Evolutionary conservation across 1,284 basidiomycete species (phyloP).

Genomic region (Xerocomus amazonicus): DNA sequence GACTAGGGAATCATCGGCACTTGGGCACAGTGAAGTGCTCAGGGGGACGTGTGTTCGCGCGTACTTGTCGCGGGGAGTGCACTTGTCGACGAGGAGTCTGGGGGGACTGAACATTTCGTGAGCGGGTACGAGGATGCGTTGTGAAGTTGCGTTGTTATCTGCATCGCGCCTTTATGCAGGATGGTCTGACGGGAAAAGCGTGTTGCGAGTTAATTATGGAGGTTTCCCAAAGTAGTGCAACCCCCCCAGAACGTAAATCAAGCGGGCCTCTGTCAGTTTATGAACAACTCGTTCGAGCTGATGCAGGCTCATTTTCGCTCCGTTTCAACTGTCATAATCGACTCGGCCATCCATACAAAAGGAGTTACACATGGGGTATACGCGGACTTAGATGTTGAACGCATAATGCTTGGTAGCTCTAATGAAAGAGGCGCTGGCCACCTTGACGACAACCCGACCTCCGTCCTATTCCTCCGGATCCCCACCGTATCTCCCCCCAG

Average conservation of each 20-base stretch:
- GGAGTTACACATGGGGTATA: conserved; percentile 19
- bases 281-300: conserved; percentile 2
- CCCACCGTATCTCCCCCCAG: conserved; percentile 20
- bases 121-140: conserved; percentile 1
- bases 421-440: conserved; percentile 19
- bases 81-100: conserved; percentile 33
- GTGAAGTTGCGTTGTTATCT: neutral
- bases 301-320: conserved; percentile 24
- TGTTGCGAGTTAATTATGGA: conserved; percentile 15
- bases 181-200: conserved; percentile 15
- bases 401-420: conserved; percentile 7
- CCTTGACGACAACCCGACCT: conserved; percentile 24
- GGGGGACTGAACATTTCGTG: conserved; percentile 26
- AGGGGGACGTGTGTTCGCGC: conserved; percentile 30
- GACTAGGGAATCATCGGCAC: conserved; percentile 27
- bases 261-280: conserved; percentile 16
- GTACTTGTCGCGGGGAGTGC: conserved; percentile 34
- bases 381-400: conserved; percentile 28
- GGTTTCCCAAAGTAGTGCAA: conserved; percentile 5
- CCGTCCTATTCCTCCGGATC: neutral
- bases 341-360: conserved; percentile 14
- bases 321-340: conserved; percentile 15
- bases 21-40: conserved; percentile 27
- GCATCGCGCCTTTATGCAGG: conserved; percentile 22
- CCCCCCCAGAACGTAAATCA: conserved; percentile 27